Evolutionary conservation across 257 asterid species (phyloP).

Genomic region (Knoxia roxburghii): DNA sequence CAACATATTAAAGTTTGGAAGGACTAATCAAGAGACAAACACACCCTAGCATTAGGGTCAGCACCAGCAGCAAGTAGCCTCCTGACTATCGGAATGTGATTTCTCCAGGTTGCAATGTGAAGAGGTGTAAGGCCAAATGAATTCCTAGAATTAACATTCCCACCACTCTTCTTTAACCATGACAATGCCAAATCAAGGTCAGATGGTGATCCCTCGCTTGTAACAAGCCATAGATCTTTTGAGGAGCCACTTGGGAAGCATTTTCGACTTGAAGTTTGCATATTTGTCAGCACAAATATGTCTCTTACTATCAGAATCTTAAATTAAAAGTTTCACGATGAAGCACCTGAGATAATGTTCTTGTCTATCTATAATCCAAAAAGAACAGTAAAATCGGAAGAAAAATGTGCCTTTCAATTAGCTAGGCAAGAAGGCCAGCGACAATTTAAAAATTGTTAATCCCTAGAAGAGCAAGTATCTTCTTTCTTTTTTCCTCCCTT

Average conservation of each 20-base stretch:
- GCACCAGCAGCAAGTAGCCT: constrained; percentile 98
- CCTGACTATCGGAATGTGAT: constrained; percentile 71
- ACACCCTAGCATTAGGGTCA: constrained; percentile 97
- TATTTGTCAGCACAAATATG: constrained; percentile 40
- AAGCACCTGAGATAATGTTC: not conserved
- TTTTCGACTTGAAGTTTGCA: constrained; percentile 39
- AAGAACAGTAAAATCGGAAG: not conserved
- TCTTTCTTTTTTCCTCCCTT: not conserved
- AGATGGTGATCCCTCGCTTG: constrained; percentile 59
- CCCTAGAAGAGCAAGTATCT: constrained; percentile 13
- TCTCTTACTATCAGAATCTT: constrained; percentile 44
- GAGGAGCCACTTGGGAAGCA: constrained; percentile 27
- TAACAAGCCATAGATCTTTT: constrained; percentile 75
- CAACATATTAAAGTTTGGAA: constrained; percentile 22
- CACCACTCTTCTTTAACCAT: constrained; percentile 70
- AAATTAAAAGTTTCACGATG: constrained; percentile 13
- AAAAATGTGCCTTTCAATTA: constrained; percentile 6
- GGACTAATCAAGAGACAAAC: constrained; percentile 29
- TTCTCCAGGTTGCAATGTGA: constrained; percentile 96
- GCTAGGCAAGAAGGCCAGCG: constrained; percentile 12
- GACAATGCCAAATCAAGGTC: constrained; percentile 66
- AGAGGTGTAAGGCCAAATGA: constrained; percentile 78
- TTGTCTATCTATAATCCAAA: not conserved
- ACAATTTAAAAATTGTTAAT: constrained; percentile 13
- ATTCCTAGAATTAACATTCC: constrained; percentile 72